Percentiles rank a stretch among this genome's conserved stretches.
Conservation (phyloP, 73 alveolate genomes). For the Diophrys appendiculata region DNA sequence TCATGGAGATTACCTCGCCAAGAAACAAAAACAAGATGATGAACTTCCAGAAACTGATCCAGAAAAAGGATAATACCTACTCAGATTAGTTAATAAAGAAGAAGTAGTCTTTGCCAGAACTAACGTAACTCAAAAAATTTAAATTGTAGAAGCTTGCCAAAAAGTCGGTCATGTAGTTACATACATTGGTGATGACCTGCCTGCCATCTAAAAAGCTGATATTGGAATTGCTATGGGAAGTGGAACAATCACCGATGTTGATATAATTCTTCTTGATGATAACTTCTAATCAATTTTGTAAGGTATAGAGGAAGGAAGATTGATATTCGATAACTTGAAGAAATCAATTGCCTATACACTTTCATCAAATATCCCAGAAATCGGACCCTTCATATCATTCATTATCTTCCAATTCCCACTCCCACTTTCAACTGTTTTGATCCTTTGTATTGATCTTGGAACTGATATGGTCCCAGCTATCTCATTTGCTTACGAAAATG, state of each 20-base stretch:
- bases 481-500: slow-evolving; percentile 88
- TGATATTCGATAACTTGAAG: slow-evolving; percentile 86
- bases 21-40: slow-evolving; percentile 50
- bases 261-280: no score
- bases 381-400: slow-evolving; percentile 81
- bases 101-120: slow-evolving; percentile 92
- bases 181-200: slow-evolving; percentile 93
- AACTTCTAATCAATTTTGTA: slow-evolving; percentile 94
- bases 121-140: slow-evolving; percentile 85
- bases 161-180: slow-evolving; percentile 86
- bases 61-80: slow-evolving; percentile 73
- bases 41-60: slow-evolving; percentile 76
- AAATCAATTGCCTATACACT: slow-evolving; percentile 84
- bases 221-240: slow-evolving; percentile 87
- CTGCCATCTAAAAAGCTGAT: slow-evolving; percentile 92
- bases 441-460: slow-evolving; percentile 90
- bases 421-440: slow-evolving; percentile 83
- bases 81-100: slow-evolving; percentile 83
- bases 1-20: slow-evolving; percentile 82
- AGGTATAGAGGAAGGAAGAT: slow-evolving; percentile 97
- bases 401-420: slow-evolving; percentile 77
- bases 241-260: slow-evolving; percentile 99
- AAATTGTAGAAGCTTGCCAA: slow-evolving; percentile 93
- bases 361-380: slow-evolving; percentile 88
- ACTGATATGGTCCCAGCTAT: slow-evolving; percentile 90